phyloP scores from a whole-genome alignment of 352 stramenopile species.

The Phytopythium kandeliae region DNA sequence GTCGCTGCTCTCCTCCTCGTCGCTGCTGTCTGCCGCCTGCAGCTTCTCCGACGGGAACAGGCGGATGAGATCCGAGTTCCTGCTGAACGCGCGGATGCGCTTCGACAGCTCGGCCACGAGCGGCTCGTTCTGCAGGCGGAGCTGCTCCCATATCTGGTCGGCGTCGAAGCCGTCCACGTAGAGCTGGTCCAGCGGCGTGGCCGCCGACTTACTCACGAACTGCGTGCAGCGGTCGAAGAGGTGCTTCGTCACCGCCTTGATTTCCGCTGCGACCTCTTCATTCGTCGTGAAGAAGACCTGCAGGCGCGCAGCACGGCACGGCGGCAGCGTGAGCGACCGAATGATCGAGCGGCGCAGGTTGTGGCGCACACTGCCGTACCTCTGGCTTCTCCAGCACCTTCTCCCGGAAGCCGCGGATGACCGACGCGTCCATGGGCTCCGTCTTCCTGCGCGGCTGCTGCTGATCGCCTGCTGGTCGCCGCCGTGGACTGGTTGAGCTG shows the following conservation, averaged over 20 bases:
- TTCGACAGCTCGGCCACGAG: slow-evolving; percentile 63
- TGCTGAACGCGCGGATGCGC: slow-evolving; percentile 62
- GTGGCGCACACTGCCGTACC: slow-evolving; percentile 17
- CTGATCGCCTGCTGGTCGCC: neutral
- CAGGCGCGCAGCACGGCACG: neutral
- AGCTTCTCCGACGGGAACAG: slow-evolving; percentile 53
- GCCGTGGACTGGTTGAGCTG: too few relatives aligned
- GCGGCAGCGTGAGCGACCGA: too few relatives aligned
- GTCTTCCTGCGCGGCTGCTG: neutral
- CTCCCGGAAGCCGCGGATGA: slow-evolving; percentile 51
- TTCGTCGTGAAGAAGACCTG: slow-evolving; percentile 80
- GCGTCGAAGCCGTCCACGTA: slow-evolving; percentile 82
- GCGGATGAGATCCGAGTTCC: slow-evolving; percentile 45
- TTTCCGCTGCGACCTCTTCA: slow-evolving; percentile 47
- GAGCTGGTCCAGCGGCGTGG: slow-evolving; percentile 59
- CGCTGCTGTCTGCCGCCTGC: slow-evolving; percentile 22
- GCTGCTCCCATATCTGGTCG: slow-evolving; percentile 84
- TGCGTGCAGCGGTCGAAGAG: slow-evolving; percentile 69
- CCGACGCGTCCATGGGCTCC: slow-evolving; percentile 58
- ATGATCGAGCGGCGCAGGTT: neutral
- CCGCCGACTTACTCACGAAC: slow-evolving; percentile 40
- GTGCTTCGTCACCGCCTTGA: slow-evolving; percentile 78
- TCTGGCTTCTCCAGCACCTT: slow-evolving; percentile 71
- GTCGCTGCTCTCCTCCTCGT: slow-evolving; percentile 23
- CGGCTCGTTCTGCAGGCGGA: slow-evolving; percentile 75